Base-by-base conservation (phyloP, 257 asterid species). In the Sherardia arvensis region DNA sequence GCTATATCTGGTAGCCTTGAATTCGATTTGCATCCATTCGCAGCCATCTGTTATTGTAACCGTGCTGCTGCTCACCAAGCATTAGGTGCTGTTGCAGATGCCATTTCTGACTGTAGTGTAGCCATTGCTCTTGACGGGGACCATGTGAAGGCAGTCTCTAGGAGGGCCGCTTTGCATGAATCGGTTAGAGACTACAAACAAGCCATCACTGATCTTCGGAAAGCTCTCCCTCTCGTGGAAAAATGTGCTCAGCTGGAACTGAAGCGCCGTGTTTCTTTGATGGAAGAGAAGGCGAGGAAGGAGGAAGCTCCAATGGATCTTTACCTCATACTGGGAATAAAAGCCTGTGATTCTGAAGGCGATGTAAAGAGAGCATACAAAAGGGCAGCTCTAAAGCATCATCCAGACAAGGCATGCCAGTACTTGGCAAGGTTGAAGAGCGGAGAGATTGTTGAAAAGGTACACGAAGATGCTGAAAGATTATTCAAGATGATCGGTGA, bases 41-140 rank as follows among this genome's bases (percentile, higher is more conserved):
- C 86, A 78, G 97, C 99, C 63, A 72, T 93, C 71, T 90, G 97
- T 81, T 90, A 85, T 83, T 83, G 99, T 80, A 93, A 90, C 67
- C 96, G 97, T 67, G 99, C 99, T 28, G 99, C 99, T 76, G 95
- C 97, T 54, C 76, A 87, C 79, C 99, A 87, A 78, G 81, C 97
- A 45, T 66, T 85, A 49, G 81, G 83, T 75, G 94, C 85, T 69
- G 77, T 84, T 72, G 69, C 76, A 60, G 99, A 93, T 79, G 97
- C 95, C 78, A 85, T 93, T 71, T 84, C 95, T 53, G 99, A 93
- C 75, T 93, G 99, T 74, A 90, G 91, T 71, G 73, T 90, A 36
- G 96, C 99, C 74, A 80, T 93, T 21, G 94, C 99, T 63, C 90
- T 93, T 36, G 94, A 87, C 60, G 84, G 72, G 72, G 80, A 84